A percentile compares a stretch with the other conserved stretches of the same genome.
phyloP scores from a whole-genome alignment of 2,329 filamentous ascomycete species.

The Geosmithia morbida region DNA sequence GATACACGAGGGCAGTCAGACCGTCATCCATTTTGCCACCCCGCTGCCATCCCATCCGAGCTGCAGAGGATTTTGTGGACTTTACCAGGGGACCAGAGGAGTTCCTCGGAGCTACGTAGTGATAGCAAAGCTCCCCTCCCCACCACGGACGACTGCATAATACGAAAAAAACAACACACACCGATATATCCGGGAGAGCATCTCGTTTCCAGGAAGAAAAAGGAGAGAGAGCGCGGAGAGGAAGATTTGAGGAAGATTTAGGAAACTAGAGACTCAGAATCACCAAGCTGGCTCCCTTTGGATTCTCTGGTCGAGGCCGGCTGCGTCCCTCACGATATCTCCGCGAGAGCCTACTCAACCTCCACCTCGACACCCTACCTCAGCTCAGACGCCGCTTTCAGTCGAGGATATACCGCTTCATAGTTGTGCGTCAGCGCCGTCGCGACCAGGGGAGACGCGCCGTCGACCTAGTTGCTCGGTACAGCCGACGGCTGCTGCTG shows the following conservation, averaged over 20 bases:
- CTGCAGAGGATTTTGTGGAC: not conserved
- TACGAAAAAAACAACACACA: too few species aligned
- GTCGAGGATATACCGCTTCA: constrained; percentile 60
- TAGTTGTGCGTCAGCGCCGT: constrained; percentile 49
- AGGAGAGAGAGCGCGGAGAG: not conserved
- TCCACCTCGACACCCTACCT: constrained; percentile 65
- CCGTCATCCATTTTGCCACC: not conserved
- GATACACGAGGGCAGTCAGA: not conserved
- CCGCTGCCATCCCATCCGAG: not conserved
- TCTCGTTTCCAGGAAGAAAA: not conserved
- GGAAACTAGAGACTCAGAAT: not conserved
- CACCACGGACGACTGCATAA: too few species aligned
- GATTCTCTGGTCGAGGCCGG: constrained; percentile 17
- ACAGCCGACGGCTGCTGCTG: constrained; percentile 30
- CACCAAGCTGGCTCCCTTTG: constrained; percentile 28
- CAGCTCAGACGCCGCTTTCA: constrained; percentile 57
- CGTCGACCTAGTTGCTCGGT: constrained; percentile 24
- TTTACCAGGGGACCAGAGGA: not conserved
- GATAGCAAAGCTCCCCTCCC: not conserved
- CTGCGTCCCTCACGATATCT: constrained; percentile 6
- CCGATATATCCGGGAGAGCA: too few species aligned
- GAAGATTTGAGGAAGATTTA: not conserved
- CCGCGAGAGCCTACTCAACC: constrained; percentile 48
- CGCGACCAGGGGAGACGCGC: constrained; percentile 32
- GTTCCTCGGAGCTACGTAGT: not conserved